Conservation (phyloP, 805 yeast genomes). For the Saturnispora zaruensis region DNA sequence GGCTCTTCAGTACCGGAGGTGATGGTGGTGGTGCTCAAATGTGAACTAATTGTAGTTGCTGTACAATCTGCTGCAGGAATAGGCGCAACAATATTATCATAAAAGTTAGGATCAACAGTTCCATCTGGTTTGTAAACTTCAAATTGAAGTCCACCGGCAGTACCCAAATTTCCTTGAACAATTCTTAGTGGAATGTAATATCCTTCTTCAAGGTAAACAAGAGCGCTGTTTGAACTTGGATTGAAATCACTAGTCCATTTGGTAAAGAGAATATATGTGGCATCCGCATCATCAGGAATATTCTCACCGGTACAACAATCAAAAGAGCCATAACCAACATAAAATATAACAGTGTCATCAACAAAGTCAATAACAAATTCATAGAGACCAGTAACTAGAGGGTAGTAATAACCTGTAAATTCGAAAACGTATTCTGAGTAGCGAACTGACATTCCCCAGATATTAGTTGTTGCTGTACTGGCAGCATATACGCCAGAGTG, state of each 20-base stretch:
- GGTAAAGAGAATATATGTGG: background rate
- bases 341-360: constrained; percentile 29
- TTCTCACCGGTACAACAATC: constrained; percentile 26
- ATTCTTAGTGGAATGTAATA: constrained; percentile 15
- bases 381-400: constrained; percentile 26
- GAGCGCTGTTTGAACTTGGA: background rate
- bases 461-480: background rate
- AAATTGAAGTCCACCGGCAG: background rate
- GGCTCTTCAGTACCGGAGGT: background rate
- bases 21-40: background rate
- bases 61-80: background rate
- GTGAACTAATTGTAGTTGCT: background rate
- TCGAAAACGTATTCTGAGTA: constrained; percentile 9
- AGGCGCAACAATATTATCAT: background rate
- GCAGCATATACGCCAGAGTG: background rate
- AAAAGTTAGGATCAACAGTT: background rate
- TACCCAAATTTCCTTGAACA: constrained; percentile 6
- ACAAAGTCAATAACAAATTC: constrained; percentile 16
- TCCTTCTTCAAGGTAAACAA: constrained; percentile 12
- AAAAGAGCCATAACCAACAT: constrained; percentile 26
- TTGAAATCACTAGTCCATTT: background rate
- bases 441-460: constrained; percentile 9
- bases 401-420: constrained; percentile 14
- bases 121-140: constrained; percentile 1
- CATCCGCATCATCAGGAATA: background rate